A percentile compares a stretch with the other conserved stretches of the same genome.
Conservation (phyloP, 345 rosid genomes). For the Sonneratia caseolaris region DNA sequence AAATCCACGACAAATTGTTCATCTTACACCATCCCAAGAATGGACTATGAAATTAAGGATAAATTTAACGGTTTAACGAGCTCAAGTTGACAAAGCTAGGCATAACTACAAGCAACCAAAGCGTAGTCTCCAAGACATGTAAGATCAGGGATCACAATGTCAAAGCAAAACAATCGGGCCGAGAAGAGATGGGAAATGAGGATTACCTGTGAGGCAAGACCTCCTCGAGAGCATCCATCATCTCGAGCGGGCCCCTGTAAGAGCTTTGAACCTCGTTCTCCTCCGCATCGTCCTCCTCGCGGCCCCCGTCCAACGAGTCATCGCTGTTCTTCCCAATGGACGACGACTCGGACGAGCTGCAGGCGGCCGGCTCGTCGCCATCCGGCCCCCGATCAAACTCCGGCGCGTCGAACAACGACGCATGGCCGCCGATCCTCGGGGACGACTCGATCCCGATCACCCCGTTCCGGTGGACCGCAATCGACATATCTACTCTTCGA, state of each 20-base stretch:
- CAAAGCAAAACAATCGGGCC: neutral
- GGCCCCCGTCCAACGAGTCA: neutral
- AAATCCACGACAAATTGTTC: neutral
- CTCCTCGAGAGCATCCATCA: slow-evolving; percentile 54
- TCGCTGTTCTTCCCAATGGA: slow-evolving; percentile 62
- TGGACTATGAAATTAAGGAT: neutral
- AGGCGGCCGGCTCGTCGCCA: slow-evolving; percentile 15
- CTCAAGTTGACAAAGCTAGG: neutral
- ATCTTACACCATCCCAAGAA: neutral
- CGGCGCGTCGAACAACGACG: slow-evolving; percentile 2
- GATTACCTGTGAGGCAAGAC: neutral
- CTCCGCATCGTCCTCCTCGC: slow-evolving; percentile 16
- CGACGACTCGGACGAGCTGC: slow-evolving; percentile 24
- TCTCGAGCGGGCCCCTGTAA: slow-evolving; percentile 37
- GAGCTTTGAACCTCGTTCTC: slow-evolving; percentile 55
- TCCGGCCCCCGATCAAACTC: slow-evolving; percentile 5
- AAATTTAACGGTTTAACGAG: neutral
- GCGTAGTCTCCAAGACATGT: neutral
- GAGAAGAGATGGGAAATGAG: neutral
- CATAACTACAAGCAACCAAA: neutral
- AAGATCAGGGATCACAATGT: neutral
- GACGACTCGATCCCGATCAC: neutral
- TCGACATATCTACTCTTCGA: slow-evolving; percentile 1
- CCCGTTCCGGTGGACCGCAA: neutral
- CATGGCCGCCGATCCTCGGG: neutral